phyloP scores from a whole-genome alignment of 192 early-diverging fungal species.

The Entomortierella chlamydospora region DNA sequence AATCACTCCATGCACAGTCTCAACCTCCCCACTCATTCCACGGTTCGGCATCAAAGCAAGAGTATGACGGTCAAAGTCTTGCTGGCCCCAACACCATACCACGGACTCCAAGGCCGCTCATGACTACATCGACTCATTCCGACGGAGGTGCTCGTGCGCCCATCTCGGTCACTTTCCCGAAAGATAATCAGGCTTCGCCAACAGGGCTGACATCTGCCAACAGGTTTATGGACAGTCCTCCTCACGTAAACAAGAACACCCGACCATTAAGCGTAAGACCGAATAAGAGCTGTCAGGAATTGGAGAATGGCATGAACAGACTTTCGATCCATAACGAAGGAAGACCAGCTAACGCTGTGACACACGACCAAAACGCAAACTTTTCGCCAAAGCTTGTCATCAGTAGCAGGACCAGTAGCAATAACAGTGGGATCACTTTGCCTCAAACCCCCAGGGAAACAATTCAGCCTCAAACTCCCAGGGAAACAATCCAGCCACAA shows the following conservation, averaged over 20 bases:
- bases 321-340: constrained; percentile 13
- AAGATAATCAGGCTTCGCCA: background rate
- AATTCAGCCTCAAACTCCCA: background rate
- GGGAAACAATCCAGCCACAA: background rate
- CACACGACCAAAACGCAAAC: background rate
- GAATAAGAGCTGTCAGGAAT: background rate
- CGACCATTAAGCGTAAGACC: constrained; percentile 16
- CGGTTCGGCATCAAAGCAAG: constrained; percentile 19
- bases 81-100: background rate
- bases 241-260: constrained; percentile 33
- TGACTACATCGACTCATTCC: background rate
- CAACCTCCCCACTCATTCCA: background rate
- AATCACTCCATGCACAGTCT: background rate
- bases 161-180: constrained; percentile 1
- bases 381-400: background rate
- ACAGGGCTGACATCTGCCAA: background rate
- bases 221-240: constrained; percentile 3
- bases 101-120: background rate
- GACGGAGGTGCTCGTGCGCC: constrained; percentile 1
- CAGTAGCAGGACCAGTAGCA: constrained; percentile 2
- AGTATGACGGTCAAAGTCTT: background rate
- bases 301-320: constrained; percentile 18
- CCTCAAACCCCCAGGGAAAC: background rate
- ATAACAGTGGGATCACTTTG: background rate
- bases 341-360: background rate